phyloP scores from a whole-genome alignment of 1,284 basidiomycete species.

The Puccinia hordei region DNA sequence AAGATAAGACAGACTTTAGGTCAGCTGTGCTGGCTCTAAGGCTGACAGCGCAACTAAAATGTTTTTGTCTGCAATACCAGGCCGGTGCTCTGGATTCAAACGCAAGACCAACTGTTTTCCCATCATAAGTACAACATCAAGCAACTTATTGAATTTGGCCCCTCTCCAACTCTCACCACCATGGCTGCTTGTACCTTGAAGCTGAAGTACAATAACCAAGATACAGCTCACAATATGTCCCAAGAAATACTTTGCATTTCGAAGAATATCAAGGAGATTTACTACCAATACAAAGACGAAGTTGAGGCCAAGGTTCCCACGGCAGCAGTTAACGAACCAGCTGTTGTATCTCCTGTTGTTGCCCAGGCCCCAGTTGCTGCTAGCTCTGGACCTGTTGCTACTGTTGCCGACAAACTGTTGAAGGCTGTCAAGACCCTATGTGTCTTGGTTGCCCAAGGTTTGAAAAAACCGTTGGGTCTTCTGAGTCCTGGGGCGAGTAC shows the following conservation, averaged over 20 bases:
- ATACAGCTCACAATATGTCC: constrained; percentile 78
- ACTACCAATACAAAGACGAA: constrained; percentile 95
- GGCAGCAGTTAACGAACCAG: constrained; percentile 57
- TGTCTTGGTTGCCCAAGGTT: constrained; percentile 90
- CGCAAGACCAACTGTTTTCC: constrained; percentile 79
- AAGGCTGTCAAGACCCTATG: constrained; percentile 87
- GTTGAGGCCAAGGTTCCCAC: constrained; percentile 54
- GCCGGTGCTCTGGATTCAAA: constrained; percentile 44
- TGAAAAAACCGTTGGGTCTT: constrained; percentile 91
- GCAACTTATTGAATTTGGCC: constrained; percentile 91
- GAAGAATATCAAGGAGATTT: constrained; percentile 94
- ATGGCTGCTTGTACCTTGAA: constrained; percentile 95
- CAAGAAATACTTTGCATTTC: constrained; percentile 87
- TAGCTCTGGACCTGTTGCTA: constrained; percentile 65
- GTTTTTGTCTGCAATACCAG: neutral
- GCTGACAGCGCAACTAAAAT: neutral
- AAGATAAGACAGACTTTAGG: too few relatives aligned
- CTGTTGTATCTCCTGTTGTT: constrained; percentile 59
- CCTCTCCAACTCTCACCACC: constrained; percentile 89
- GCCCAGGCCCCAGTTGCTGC: constrained; percentile 61
- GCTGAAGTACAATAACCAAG: constrained; percentile 89
- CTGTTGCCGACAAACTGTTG: constrained; percentile 84
- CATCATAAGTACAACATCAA: constrained; percentile 76
- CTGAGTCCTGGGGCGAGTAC: constrained; percentile 99
- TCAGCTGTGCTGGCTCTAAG: too few relatives aligned